Base-by-base conservation (phyloP, 768 basidiomycete species). In the Lentinus tigrinus region DNA sequence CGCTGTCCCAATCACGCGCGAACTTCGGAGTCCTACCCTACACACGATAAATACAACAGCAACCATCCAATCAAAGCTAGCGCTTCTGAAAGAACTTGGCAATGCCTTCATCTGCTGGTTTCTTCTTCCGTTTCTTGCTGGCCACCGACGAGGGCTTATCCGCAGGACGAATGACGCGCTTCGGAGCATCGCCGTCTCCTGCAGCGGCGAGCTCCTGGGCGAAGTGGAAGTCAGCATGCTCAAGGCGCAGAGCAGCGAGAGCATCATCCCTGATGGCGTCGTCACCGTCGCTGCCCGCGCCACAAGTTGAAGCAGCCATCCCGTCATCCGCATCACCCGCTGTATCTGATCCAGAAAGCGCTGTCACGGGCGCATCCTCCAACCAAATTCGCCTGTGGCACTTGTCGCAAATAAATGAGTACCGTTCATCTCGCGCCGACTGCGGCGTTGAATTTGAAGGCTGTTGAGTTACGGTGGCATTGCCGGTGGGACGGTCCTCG, bases 151-250 rank as follows among this genome's bases (percentile, higher is more conserved):
- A 51, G 9, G 54, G 40, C 26, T 51, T 51, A 60, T 68, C 56
- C 63, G 56, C 16, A 61, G 63, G 62, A 27, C 58, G 53, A 21
- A 66, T 59, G 52, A 63, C 64, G 49, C 64, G 60, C 63, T 54
- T 67, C 52, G 50, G 58, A 52, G 43, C 47, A 37, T 56, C 61
- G 34, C 63, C 66, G 47, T 68, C 69, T 50, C 72, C 57, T 52
- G 78, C 75, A 24, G 79, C 79, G 21, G 87, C 81, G 50, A 98
- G 69, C 54, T 92, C 88, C 65, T 86, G 79, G 1, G 95, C 95
- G 64, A 93, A 85, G 71, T 98, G 95, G 70, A 85, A 97, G 72
- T 97, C 95, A 36, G 84, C 80, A 65, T 98, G 95, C 67, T 97
- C 95, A 70, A 81, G 63, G 53, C 77, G 77, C 54, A 83, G 67